phyloP scores from a whole-genome alignment of 495 filamentous ascomycete species.

The Letharia columbiana region DNA sequence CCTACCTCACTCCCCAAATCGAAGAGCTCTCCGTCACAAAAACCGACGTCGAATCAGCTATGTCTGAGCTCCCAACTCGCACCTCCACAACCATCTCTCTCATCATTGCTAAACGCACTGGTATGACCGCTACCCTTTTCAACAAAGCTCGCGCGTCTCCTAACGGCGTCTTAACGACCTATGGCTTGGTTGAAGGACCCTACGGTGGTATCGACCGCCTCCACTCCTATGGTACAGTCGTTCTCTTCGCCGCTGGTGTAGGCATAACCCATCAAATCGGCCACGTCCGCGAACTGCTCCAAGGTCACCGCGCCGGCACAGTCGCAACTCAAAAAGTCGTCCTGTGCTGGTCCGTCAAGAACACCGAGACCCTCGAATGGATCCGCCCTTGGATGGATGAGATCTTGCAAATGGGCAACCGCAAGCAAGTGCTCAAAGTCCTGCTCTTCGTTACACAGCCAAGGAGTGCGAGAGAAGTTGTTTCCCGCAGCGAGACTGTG shows the following conservation, averaged over 20 bases:
- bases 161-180: conserved; percentile 49
- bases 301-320: conserved; percentile 56
- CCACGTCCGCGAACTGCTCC: conserved; percentile 64
- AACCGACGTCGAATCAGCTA: conserved; percentile 23
- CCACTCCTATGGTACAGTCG: conserved; percentile 72
- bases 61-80: conserved; percentile 17
- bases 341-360: conserved; percentile 86
- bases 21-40: conserved; percentile 30
- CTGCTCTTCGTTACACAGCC: conserved; percentile 88
- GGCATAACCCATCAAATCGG: conserved; percentile 85
- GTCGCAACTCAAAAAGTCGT: conserved; percentile 72
- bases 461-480: conserved; percentile 66
- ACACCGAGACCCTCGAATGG: conserved; percentile 84
- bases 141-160: conserved; percentile 53
- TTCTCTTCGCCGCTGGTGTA: conserved; percentile 80
- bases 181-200: conserved; percentile 70
- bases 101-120: conserved; percentile 67
- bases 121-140: conserved; percentile 73
- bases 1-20: conserved; percentile 31
- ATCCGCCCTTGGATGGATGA: conserved; percentile 92
- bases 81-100: conserved; percentile 60
- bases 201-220: conserved; percentile 63
- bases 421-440: conserved; percentile 73
- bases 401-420: conserved; percentile 73
- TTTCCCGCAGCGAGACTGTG: conserved; percentile 70